phyloP scores from a whole-genome alignment of 202 grass and related monocot genomes.

The Brachypodium distachyon region DNA sequence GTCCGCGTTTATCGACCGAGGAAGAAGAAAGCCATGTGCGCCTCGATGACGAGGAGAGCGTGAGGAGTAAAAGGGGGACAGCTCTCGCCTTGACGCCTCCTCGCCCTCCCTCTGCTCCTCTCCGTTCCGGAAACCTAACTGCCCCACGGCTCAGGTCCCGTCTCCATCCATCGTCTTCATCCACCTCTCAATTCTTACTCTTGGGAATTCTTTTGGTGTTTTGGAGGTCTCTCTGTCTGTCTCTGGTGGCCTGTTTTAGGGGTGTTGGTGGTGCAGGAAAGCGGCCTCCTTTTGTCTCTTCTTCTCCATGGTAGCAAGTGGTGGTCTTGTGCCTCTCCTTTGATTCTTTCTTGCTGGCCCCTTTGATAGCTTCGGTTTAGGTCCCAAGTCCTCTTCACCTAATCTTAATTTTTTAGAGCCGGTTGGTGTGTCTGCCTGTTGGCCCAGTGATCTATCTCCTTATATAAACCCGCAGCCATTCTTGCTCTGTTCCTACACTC shows the following conservation, averaged over 20 bases:
- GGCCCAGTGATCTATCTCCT: neutral
- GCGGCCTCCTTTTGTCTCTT: conserved; percentile 19
- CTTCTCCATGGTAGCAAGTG: neutral
- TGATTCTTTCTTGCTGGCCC: conserved; percentile 19
- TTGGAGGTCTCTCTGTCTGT: neutral
- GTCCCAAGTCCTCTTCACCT: conserved; percentile 25
- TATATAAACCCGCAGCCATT: neutral
- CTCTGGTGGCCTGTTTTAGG: neutral
- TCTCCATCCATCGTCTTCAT: neutral
- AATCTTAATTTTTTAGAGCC: conserved; percentile 36
- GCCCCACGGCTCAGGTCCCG: neutral
- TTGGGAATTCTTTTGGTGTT: neutral
- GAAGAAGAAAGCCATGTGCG: neutral
- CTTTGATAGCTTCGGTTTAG: conserved; percentile 7
- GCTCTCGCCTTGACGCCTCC: neutral
- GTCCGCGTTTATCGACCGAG: conserved; percentile 12
- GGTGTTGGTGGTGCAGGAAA: conserved; percentile 4
- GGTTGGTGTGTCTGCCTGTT: conserved; percentile 28
- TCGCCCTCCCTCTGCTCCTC: neutral
- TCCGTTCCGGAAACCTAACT: neutral
- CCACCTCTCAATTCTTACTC: neutral
- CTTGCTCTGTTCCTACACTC: conserved; percentile 1
- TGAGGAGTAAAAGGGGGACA: conserved; percentile 9
- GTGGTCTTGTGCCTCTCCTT: neutral
- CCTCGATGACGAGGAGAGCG: neutral